A percentile compares a stretch with the other conserved stretches of the same genome.
These are phyloP conservation scores for Stephanodiscus minutulus DNA, from an alignment of 108 stramenopile species.

Conservation along the genomic window DNA sequence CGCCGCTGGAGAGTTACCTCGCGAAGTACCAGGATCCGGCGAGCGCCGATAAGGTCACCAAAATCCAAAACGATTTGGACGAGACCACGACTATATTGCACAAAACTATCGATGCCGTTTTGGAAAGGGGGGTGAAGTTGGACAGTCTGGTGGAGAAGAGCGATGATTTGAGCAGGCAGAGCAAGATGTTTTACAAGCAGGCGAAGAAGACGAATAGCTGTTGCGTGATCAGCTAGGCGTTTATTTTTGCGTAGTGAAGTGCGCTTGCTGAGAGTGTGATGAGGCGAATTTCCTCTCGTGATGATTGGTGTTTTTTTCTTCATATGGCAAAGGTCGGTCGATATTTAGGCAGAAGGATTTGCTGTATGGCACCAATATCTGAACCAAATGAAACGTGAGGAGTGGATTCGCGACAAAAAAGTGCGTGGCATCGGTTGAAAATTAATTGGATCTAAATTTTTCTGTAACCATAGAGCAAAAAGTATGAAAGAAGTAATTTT, in stretches of 20 bases:
- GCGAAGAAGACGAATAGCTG: conserved; percentile 99
- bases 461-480: too few relatives aligned
- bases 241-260: not conserved
- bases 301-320: too few relatives aligned
- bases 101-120: conserved; percentile 97
- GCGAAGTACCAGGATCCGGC: conserved; percentile 92
- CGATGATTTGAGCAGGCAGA: conserved; percentile 95
- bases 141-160: conserved; percentile 96
- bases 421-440: not conserved
- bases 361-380: not conserved
- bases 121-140: conserved; percentile 97
- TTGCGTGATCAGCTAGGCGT: conserved; percentile 86
- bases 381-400: not conserved
- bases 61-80: conserved; percentile 99
- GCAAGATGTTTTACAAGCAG: conserved; percentile 99
- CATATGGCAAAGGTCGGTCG: too few relatives aligned
- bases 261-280: not conserved
- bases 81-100: conserved; percentile 98
- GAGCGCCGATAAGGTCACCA: conserved; percentile 96
- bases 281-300: too few relatives aligned
- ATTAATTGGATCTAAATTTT: too few relatives aligned
- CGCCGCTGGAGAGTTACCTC: conserved; percentile 72
- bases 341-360: not conserved
- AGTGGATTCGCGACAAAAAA: not conserved
- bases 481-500: too few relatives aligned